These are phyloP conservation scores for Nakaseomyces sp. DNA, from an alignment of 1,139 yeast genomes.

Conservation along the genomic window DNA sequence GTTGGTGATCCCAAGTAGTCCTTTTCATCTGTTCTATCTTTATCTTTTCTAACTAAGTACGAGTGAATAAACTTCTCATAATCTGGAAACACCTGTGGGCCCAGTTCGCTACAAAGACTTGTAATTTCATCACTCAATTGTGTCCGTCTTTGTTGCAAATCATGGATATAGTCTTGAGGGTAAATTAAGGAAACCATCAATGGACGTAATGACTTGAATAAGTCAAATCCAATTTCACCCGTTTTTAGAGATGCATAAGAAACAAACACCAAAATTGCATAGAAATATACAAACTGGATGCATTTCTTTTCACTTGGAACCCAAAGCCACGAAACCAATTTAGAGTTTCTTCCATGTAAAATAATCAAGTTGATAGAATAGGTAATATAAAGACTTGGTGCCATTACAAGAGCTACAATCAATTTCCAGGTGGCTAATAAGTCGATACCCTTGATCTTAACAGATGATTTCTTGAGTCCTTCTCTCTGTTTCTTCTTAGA, in stretches of 20 bases:
- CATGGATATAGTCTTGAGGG: conserved; percentile 37
- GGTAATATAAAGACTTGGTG: conserved; percentile 57
- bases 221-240: conserved; percentile 71
- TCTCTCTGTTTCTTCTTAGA: conserved; percentile 49
- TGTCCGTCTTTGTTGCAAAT: conserved; percentile 33
- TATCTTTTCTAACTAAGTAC: conserved; percentile 10
- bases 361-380: conserved; percentile 52
- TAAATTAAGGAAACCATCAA: conserved; percentile 47
- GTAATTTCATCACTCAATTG: conserved; percentile 41
- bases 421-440: conserved; percentile 75
- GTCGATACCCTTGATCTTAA: conserved; percentile 63
- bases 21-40: conserved; percentile 9
- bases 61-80: conserved; percentile 30
- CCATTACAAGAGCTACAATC: conserved; percentile 55
- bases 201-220: conserved; percentile 60
- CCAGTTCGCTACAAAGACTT: conserved; percentile 48
- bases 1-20: conserved; percentile 10
- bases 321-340: conserved; percentile 31
- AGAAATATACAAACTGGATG: conserved; percentile 31
- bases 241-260: conserved; percentile 63
- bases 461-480: conserved; percentile 59
- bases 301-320: conserved; percentile 34
- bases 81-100: conserved; percentile 60
- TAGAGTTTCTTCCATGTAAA: conserved; percentile 27
- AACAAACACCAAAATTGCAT: conserved; percentile 38